phyloP scores from a whole-genome alignment of 805 yeast genomes.

The Cyberlindnera xishuangbannaensis region DNA sequence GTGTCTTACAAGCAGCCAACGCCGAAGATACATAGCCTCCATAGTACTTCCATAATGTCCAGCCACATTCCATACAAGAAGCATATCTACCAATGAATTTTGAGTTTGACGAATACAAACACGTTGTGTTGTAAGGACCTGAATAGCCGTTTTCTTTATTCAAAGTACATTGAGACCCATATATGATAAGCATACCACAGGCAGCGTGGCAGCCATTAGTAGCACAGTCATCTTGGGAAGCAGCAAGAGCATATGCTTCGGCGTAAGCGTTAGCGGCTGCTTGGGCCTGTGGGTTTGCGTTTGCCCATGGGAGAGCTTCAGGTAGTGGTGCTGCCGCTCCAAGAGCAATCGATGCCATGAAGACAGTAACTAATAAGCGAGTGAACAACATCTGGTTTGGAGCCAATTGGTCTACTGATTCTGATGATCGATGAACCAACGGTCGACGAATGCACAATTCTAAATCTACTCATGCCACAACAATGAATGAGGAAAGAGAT shows the following conservation, averaged over 20 bases:
- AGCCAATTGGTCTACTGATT: too few species aligned
- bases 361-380: constrained; percentile 1
- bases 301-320: constrained; percentile 3
- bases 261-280: constrained; percentile 2
- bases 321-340: background rate
- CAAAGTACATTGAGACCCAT: constrained; percentile 5
- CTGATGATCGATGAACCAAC: too few species aligned
- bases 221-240: constrained; percentile 5
- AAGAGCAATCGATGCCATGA: background rate
- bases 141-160: constrained; percentile 4
- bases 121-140: constrained; percentile 13
- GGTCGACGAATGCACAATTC: too few species aligned
- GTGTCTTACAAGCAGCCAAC: constrained; percentile 19
- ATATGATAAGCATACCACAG: constrained; percentile 8
- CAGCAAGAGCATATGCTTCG: constrained; percentile 3
- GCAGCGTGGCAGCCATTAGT: constrained; percentile 7
- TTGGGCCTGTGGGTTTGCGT: constrained; percentile 1
- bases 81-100: constrained; percentile 3
- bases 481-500: too few species aligned
- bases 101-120: constrained; percentile 17
- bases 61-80: constrained; percentile 11
- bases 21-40: constrained; percentile 16
- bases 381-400: constrained; percentile 2
- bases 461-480: too few species aligned
- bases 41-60: constrained; percentile 9